Evolutionary conservation across 2,329 filamentous ascomycete genomes (phyloP).

Genomic region (Fusarium coffeatum): DNA sequence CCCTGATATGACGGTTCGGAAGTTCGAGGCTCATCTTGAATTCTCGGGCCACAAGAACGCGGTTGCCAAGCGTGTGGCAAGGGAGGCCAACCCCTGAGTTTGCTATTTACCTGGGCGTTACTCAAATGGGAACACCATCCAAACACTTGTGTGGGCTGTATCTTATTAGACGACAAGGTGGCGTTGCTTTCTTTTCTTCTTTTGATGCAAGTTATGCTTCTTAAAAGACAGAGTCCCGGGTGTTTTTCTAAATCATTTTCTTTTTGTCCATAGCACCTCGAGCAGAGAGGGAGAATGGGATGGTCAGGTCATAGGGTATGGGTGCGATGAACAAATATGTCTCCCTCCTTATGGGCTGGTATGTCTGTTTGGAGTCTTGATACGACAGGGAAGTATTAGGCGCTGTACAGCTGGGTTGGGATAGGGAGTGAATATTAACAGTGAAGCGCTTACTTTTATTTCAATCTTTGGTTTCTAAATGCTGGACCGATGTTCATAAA

Average conservation of each 20-base stretch:
- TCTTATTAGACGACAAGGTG: conserved; percentile 28
- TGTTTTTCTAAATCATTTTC: conserved; percentile 7
- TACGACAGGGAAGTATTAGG: conserved; percentile 19
- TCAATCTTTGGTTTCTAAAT: neutral
- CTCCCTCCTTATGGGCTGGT: conserved; percentile 18
- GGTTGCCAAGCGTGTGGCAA: conserved; percentile 59
- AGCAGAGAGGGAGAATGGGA: conserved; percentile 15
- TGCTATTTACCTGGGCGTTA: conserved; percentile 1
- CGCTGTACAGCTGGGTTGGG: conserved; percentile 39
- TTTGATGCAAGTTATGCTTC: conserved; percentile 14
- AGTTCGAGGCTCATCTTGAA: conserved; percentile 92
- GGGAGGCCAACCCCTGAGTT: conserved; percentile 35
- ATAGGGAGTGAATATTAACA: conserved; percentile 28
- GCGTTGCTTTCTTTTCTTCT: conserved; percentile 26
- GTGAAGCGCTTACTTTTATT: conserved; percentile 26
- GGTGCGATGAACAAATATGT: conserved; percentile 11
- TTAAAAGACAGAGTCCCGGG: conserved; percentile 26
- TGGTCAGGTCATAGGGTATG: conserved; percentile 17
- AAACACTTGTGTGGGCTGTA: conserved; percentile 13
- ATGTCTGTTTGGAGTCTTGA: conserved; percentile 33
- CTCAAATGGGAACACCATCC: neutral
- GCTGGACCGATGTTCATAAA: neutral
- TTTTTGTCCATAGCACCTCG: conserved; percentile 29
- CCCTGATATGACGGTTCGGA: conserved; percentile 83
- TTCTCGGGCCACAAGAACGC: conserved; percentile 83